Evolutionary conservation across 2,329 filamentous ascomycete genomes (phyloP).

Genomic region (Tolypocladium nubicola): DNA sequence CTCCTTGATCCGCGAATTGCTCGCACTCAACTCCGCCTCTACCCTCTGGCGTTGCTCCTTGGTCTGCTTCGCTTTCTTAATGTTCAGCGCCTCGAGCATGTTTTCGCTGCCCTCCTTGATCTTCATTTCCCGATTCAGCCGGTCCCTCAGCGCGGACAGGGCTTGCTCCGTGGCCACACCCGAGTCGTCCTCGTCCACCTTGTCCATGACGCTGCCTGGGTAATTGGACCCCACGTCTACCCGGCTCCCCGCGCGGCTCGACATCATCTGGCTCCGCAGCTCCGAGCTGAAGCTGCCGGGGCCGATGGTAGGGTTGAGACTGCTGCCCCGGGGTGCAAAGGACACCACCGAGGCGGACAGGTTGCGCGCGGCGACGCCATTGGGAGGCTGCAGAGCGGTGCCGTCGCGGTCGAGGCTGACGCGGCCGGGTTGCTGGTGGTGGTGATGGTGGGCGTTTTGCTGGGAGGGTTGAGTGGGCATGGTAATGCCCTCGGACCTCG

Average conservation of each 20-base stretch:
- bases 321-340: constrained; percentile 56
- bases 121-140: constrained; percentile 90
- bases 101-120: constrained; percentile 98
- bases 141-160: constrained; percentile 66
- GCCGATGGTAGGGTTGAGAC: constrained; percentile 58
- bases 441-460: constrained; percentile 19
- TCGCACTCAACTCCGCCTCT: constrained; percentile 82
- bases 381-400: constrained; percentile 36
- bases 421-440: constrained; percentile 21
- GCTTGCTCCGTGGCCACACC: constrained; percentile 55
- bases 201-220: constrained; percentile 36
- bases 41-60: constrained; percentile 73
- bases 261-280: constrained; percentile 57
- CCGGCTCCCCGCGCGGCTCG: constrained; percentile 23
- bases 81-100: constrained; percentile 85
- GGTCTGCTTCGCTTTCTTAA: constrained; percentile 91
- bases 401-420: constrained; percentile 47
- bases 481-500: constrained; percentile 19
- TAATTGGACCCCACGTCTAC: constrained; percentile 24
- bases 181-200: constrained; percentile 52
- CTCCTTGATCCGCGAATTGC: constrained; percentile 62
- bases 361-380: constrained; percentile 32
- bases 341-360: constrained; percentile 45
- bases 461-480: constrained; percentile 26
- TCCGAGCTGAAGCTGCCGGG: constrained; percentile 88